Evolutionary conservation across 2,329 filamentous ascomycete species (phyloP).

Genomic region (Fusarium euwallaceae): DNA sequence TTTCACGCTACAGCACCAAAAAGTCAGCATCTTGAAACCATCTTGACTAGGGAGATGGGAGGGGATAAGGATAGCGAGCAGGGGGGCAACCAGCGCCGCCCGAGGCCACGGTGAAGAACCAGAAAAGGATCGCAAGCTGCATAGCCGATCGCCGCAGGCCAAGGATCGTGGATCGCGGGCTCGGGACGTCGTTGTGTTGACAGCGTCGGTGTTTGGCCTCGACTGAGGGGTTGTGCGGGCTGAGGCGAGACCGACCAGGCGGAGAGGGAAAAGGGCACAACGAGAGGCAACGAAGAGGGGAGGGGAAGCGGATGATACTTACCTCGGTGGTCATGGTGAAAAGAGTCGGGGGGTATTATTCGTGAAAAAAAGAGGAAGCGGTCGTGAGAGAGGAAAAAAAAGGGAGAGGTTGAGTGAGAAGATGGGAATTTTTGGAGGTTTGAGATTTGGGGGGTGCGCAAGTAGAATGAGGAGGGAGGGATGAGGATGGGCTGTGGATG

Average conservation of each 20-base stretch:
- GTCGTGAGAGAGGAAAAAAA: conserved; percentile 34
- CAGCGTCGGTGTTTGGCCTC: conserved; percentile 29
- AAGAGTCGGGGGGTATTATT: conserved; percentile 39
- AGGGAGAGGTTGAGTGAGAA: conserved; percentile 39
- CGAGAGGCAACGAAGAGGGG: conserved; percentile 10
- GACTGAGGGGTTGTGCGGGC: conserved; percentile 48
- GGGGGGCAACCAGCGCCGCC: conserved; percentile 4
- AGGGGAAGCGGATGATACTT: conserved; percentile 33
- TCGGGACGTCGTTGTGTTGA: conserved; percentile 29
- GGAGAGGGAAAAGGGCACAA: conserved; percentile 40
- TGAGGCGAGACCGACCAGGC: conserved; percentile 33
- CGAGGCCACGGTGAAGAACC: not conserved
- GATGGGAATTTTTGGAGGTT: conserved; percentile 44
- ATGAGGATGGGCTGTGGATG: conserved; percentile 34
- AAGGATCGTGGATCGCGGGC: conserved; percentile 13
- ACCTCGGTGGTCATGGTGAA: conserved; percentile 54
- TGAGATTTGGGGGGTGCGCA: conserved; percentile 47
- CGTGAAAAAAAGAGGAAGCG: conserved; percentile 38
- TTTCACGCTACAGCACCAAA: conserved; percentile 72
- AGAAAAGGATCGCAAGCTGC: conserved; percentile 14
- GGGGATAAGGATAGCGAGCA: conserved; percentile 15
- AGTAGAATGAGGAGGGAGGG: conserved; percentile 41
- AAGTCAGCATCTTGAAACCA: conserved; percentile 51
- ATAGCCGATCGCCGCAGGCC: not conserved
- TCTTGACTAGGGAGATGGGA: conserved; percentile 27